A percentile compares a stretch with the other conserved stretches of the same genome.
phyloP scores from a whole-genome alignment of 805 yeast species.

The Candida hungchunana region DNA sequence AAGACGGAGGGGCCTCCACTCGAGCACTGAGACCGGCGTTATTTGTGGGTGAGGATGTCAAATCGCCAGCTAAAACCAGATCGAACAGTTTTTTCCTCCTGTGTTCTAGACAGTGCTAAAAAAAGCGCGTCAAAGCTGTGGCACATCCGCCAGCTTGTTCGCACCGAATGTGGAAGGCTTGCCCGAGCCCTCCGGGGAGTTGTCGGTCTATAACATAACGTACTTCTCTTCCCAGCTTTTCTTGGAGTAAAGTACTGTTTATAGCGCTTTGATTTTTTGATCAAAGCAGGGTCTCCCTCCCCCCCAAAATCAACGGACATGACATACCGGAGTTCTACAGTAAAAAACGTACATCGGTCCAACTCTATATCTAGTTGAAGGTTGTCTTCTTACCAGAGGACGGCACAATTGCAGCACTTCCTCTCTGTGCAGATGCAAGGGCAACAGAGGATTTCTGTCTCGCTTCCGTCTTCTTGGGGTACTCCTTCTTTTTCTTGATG shows the following conservation, averaged over 20 bases:
- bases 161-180: not conserved
- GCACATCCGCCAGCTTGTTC: not conserved
- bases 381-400: slow-evolving; percentile 83
- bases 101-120: slow-evolving; percentile 1
- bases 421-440: slow-evolving; percentile 83
- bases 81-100: not conserved
- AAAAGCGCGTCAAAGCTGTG: slow-evolving; percentile 2
- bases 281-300: too few species aligned
- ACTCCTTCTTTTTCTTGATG: slow-evolving; percentile 7
- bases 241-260: not conserved
- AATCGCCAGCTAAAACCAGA: not conserved
- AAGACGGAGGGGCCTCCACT: too few species aligned
- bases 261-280: too few species aligned
- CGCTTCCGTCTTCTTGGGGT: slow-evolving; percentile 7
- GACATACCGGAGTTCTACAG: not conserved
- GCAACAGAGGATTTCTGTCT: slow-evolving; percentile 71
- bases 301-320: not conserved
- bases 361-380: slow-evolving; percentile 9
- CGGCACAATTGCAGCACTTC: slow-evolving; percentile 80
- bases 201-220: too few species aligned
- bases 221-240: not conserved
- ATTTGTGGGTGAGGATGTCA: too few species aligned
- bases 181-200: not conserved
- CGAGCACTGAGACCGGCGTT: too few species aligned
- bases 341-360: not conserved